Evolutionary conservation across 768 basidiomycete genomes (phyloP).

Genomic region (Tricholoma terreum): DNA sequence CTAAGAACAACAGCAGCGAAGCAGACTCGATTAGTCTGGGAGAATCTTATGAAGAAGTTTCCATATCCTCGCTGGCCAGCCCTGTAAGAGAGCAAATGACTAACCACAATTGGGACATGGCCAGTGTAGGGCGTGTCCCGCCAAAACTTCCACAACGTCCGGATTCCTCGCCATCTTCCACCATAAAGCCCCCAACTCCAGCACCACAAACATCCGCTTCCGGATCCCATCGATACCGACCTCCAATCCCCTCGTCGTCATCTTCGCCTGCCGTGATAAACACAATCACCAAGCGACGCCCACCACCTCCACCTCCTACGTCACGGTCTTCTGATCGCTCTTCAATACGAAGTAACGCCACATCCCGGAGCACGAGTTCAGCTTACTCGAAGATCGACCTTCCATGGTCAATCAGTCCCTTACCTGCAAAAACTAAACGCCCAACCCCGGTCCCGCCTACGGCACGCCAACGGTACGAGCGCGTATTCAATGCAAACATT

Average conservation of each 20-base stretch:
- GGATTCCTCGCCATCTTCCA: conserved; percentile 17
- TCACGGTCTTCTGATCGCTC: conserved; percentile 59
- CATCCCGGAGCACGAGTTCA: conserved; percentile 34
- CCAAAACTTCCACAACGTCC: conserved; percentile 51
- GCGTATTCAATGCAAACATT: conserved; percentile 61
- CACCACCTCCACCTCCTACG: conserved; percentile 40
- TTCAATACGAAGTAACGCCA: conserved; percentile 55
- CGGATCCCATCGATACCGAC: conserved; percentile 15
- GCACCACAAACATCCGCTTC: conserved; percentile 10
- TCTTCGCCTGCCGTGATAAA: conserved; percentile 30
- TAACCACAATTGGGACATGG: conserved; percentile 49
- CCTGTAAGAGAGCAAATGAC: conserved; percentile 46
- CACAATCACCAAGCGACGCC: conserved; percentile 38
- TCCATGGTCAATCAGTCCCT: conserved; percentile 9
- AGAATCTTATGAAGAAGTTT: conserved; percentile 73
- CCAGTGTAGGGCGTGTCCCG: conserved; percentile 36
- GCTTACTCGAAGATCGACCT: conserved; percentile 22
- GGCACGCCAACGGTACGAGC: conserved; percentile 64
- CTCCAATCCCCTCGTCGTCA: conserved; percentile 27
- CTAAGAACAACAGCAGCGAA: conserved; percentile 31
- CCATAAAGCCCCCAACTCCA: conserved; percentile 29
- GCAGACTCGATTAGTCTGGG: conserved; percentile 55
- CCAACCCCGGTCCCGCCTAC: conserved; percentile 66
- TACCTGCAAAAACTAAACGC: conserved; percentile 36
- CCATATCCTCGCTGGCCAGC: conserved; percentile 50